phyloP scores from a whole-genome alignment of 2,329 filamentous ascomycete genomes.

The Monilinia laxa region DNA sequence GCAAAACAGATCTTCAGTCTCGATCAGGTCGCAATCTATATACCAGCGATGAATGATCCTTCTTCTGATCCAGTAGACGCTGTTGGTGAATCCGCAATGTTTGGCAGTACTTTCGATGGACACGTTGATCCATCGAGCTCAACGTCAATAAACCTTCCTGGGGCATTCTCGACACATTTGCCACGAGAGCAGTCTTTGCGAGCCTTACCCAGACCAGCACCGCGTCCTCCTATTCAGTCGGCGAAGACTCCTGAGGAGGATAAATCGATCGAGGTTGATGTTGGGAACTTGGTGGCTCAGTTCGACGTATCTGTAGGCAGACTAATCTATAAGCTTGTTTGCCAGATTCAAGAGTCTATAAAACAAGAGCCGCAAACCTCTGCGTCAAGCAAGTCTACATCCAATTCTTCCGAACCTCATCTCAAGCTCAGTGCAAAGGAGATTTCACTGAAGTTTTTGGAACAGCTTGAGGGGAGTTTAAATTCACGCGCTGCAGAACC shows the following conservation, averaged over 20 bases:
- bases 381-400: conserved; percentile 20
- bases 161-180: conserved; percentile 56
- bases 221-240: not conserved
- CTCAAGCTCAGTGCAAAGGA: conserved; percentile 34
- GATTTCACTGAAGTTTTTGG: conserved; percentile 39
- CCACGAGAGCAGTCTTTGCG: conserved; percentile 17
- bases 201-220: not conserved
- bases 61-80: conserved; percentile 18
- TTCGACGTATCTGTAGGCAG: conserved; percentile 41
- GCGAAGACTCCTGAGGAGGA: conserved; percentile 13
- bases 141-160: conserved; percentile 55
- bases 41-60: conserved; percentile 30
- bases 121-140: conserved; percentile 36
- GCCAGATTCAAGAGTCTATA: conserved; percentile 33
- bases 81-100: conserved; percentile 22
- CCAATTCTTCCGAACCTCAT: conserved; percentile 21
- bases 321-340: conserved; percentile 37
- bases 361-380: conserved; percentile 25
- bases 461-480: conserved; percentile 37
- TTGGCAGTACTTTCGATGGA: conserved; percentile 29
- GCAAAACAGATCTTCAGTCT: conserved; percentile 41
- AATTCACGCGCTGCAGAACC: conserved; percentile 24
- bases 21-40: conserved; percentile 41
- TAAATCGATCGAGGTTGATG: conserved; percentile 35
- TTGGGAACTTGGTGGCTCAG: conserved; percentile 36